Evolutionary conservation across 2,329 filamentous ascomycete genomes (phyloP), one percentile per base, ranked within the genome.

Genomic region (Bimuria novae-zelandiae): DNA sequence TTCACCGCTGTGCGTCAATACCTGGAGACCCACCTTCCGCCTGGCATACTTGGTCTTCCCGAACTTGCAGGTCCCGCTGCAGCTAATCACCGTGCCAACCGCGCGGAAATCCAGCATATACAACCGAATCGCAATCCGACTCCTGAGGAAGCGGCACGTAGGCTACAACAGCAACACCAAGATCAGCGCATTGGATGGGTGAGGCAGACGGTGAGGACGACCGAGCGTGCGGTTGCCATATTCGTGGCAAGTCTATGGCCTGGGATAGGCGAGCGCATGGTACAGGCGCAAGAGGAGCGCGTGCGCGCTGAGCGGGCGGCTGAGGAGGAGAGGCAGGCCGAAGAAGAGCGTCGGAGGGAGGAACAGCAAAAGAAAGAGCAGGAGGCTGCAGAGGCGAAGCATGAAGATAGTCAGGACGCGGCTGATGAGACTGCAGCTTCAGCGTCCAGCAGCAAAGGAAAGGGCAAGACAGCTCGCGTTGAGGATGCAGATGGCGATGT

Each of bases 231-330:
- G 1, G 63, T 84, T 35, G 82, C 82, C n/a, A 73, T 87, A n/a
- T 84, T 87, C 54, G 66, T 87, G 29, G 84, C 84, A 0, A 85
- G 82, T 67, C 64, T 87, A 44, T 80, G 84, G 65, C 84, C 84
- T 0, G 84, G 84, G 0, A 76, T 87, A 22, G 84, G 84, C 0
- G 84, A 87, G 65, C 75, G 82, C 7, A 82, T 85, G 65, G 81
- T 87, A 12, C 75, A 79, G 56, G 83, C 81, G 22, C 76, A 81
- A 52, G 79, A 82, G 60, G 79, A 80, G 48, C 76, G 80, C 14
- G 61, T 62, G 30, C 54, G 68, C 27, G 53, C 59, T n/a, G 68
- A 68, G 51, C 51, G 70, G n/a, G 54, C 29, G 19, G 69, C 60
- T 11, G 67, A 68, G 23, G 63, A 62, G 21, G 64, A 64, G 46